Evolutionary conservation across 768 basidiomycete genomes (phyloP), one percentile per base, ranked within the genome.

Genomic region (Mycena venus): DNA sequence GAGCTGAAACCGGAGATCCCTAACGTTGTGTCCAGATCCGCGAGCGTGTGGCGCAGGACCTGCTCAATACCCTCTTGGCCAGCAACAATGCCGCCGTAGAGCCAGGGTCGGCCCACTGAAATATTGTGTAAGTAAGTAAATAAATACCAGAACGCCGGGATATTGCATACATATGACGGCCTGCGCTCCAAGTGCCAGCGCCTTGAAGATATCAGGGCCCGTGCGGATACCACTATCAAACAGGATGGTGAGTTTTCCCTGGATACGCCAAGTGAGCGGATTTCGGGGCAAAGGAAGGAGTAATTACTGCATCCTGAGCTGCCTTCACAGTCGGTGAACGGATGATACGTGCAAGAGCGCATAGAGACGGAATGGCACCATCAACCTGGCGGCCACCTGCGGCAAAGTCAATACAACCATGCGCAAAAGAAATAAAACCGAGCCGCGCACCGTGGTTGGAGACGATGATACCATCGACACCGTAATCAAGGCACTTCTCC

Each of bases 171-270:
- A 86, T 25, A 96, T 82, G 19, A 97, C 91, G 10, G 86, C 95
- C 76, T 97, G 93, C 10, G 96, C 96, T 44, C 96, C 96, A 0
- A 97, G 86, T 2, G 95, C 95, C 34, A 97, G 83, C 0, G 96
- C 96, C 81, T 95, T 95, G 82, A 95, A 87, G 56, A 96, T 90
- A 74, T 98, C 96, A 49, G 91, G 90, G 14, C 94, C 96, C 0
- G 92, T 94, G 51, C 96, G 90, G 72, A 97, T 92, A 8, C 96
- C 95, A 63, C 91, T 95, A 78, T 93, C 92, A 77, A 93, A 95
- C 4, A 97, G 84, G 38, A 96, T 83, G 1, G 92, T 91, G 42
- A 95, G 82, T 68, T 88, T 89, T 1, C 93, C 93, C 15, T n/a
- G n/a, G n/a, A n/a, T 86, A 82, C 8, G 79, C 79, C 3, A 47